phyloP scores from a whole-genome alignment of 2,329 filamentous ascomycete species.

The Claviceps quebecensis region DNA sequence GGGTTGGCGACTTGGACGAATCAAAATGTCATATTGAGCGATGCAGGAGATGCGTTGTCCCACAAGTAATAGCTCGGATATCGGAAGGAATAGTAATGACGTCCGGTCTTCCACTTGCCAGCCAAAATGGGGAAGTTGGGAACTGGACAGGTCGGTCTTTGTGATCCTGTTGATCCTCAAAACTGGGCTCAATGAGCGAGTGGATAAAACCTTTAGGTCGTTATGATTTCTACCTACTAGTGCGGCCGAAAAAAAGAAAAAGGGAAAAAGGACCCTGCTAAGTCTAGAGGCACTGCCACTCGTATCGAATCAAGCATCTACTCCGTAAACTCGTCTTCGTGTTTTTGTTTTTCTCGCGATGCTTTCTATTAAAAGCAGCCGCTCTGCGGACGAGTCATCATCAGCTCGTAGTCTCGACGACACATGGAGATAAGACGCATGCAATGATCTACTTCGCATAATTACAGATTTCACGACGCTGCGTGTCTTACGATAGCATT shows the following conservation, averaged over 20 bases:
- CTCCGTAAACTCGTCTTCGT: neutral
- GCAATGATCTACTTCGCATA: neutral
- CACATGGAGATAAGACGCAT: no score
- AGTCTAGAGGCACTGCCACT: neutral
- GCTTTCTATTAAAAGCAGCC: neutral
- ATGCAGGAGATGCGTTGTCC: neutral
- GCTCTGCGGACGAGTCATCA: no score
- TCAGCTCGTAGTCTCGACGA: no score
- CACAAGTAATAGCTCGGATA: neutral
- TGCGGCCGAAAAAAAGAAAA: neutral
- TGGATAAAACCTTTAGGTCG: neutral
- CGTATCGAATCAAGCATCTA: neutral
- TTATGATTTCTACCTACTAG: neutral
- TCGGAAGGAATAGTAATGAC: conserved; percentile 5
- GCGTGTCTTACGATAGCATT: neutral
- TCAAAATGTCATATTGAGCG: neutral
- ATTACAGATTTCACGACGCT: neutral
- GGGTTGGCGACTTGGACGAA: neutral
- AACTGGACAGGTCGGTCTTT: neutral
- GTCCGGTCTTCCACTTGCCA: neutral
- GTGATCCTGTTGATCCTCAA: neutral
- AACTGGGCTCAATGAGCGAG: conserved; percentile 1
- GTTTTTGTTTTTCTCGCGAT: neutral
- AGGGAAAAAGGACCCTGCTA: neutral
- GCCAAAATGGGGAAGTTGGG: neutral